A percentile compares a stretch with the other conserved stretches of the same genome.
phyloP scores from a whole-genome alignment of 805 yeast species.

The Wickerhamomyces mucosus region DNA sequence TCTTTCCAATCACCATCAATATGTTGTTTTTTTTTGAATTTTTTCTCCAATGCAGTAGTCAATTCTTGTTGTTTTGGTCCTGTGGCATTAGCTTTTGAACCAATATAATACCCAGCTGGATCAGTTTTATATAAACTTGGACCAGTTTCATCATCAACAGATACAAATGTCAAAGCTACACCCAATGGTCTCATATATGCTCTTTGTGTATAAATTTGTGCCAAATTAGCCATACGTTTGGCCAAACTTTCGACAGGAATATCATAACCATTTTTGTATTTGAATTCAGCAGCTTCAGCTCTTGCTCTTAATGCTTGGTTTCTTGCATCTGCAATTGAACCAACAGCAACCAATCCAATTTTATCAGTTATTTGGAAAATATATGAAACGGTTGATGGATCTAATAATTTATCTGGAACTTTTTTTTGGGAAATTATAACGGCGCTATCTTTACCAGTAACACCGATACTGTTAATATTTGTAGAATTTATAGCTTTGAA shows the following conservation, averaged over 20 bases:
- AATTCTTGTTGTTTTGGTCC: slow-evolving; percentile 98
- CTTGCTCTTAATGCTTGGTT: slow-evolving; percentile 85
- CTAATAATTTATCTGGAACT: slow-evolving; percentile 90
- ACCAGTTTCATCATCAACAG: slow-evolving; percentile 84
- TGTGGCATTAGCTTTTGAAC: slow-evolving; percentile 85
- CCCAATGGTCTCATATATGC: slow-evolving; percentile 99
- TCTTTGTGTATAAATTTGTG: slow-evolving; percentile 93
- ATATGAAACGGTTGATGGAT: slow-evolving; percentile 78
- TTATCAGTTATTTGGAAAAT: slow-evolving; percentile 72
- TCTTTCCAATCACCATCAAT: slow-evolving; percentile 80
- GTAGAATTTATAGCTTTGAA: slow-evolving; percentile 93
- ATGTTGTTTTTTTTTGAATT: slow-evolving; percentile 62
- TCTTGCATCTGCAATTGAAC: slow-evolving; percentile 94
- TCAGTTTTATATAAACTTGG: slow-evolving; percentile 89
- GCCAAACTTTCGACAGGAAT: slow-evolving; percentile 93
- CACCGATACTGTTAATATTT: slow-evolving; percentile 80
- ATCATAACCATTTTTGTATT: slow-evolving; percentile 90
- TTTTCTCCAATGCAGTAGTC: slow-evolving; percentile 80
- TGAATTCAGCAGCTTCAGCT: slow-evolving; percentile 91
- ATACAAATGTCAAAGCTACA: slow-evolving; percentile 79
- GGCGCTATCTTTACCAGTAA: slow-evolving; percentile 78
- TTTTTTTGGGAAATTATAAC: slow-evolving; percentile 92
- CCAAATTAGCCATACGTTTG: slow-evolving; percentile 90
- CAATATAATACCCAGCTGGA: slow-evolving; percentile 94
- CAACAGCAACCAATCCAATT: slow-evolving; percentile 88